These are phyloP conservation scores for Backusella macrospora DNA, from an alignment of 192 early-diverging fungal genomes.

Conservation along the genomic window DNA sequence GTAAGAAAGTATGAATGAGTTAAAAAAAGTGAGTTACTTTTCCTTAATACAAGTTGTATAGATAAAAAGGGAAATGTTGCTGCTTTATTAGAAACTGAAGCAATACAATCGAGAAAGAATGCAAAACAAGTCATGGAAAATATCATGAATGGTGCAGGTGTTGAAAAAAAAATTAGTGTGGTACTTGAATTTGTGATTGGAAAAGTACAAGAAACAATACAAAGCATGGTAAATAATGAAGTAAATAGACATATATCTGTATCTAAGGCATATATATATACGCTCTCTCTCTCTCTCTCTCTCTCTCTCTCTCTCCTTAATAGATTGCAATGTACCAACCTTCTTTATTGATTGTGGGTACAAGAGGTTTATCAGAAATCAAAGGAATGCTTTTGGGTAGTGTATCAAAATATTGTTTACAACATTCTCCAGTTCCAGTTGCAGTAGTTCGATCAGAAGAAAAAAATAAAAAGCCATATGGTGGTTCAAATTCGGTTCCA, in stretches of 20 bases:
- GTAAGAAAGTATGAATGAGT: neutral
- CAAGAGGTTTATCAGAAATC: constrained; percentile 60
- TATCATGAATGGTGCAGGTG: constrained; percentile 25
- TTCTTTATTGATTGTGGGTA: constrained; percentile 67
- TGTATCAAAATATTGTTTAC: constrained; percentile 64
- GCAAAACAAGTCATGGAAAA: constrained; percentile 35
- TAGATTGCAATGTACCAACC: constrained; percentile 62
- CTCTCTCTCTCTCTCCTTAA: too few relatives aligned
- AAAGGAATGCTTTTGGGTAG: constrained; percentile 69
- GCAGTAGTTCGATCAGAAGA: constrained; percentile 57
- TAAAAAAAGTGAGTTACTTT: neutral
- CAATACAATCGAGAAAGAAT: constrained; percentile 30
- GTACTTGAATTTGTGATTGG: constrained; percentile 52
- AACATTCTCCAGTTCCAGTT: constrained; percentile 66
- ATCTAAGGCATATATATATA: too few relatives aligned
- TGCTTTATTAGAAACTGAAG: constrained; percentile 3
- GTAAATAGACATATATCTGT: neutral
- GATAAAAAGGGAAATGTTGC: constrained; percentile 15
- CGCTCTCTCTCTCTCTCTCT: too few relatives aligned
- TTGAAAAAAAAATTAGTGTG: constrained; percentile 47
- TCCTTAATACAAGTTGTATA: neutral
- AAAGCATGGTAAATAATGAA: constrained; percentile 48
- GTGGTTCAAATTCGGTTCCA: neutral
- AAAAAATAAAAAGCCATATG: neutral
- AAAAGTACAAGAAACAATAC: constrained; percentile 51